Conservation (phyloP, 164 flowering plant species). For the Houttuynia cordata region DNA sequence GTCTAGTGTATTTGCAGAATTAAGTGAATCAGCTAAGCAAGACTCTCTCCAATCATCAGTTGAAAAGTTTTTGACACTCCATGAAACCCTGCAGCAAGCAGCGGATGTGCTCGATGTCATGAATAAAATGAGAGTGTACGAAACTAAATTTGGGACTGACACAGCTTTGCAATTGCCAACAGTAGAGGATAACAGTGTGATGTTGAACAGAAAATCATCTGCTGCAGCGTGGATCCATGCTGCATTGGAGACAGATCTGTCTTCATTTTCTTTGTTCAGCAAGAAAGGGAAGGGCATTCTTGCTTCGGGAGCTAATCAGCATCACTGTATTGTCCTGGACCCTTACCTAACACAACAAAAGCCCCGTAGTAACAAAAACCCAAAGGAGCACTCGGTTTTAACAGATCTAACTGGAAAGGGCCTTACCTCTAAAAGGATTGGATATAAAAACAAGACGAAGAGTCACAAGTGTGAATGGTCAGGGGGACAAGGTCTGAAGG, state of each 20-base stretch:
- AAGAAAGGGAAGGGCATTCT: constrained; percentile 14
- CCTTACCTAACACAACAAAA: constrained; percentile 5
- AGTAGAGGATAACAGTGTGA: constrained; percentile 11
- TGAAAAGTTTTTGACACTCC: constrained; percentile 33
- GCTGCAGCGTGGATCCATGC: constrained; percentile 50
- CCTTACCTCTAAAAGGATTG: constrained; percentile 9
- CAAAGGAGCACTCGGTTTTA: constrained; percentile 6
- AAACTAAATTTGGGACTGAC: constrained; percentile 1
- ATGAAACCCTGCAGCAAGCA: constrained; percentile 28
- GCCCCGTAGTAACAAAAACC: constrained; percentile 16
- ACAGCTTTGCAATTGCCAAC: constrained; percentile 6
- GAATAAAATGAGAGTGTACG: constrained; percentile 10
- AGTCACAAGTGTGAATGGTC: constrained; percentile 17
- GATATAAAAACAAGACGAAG: constrained; percentile 9
- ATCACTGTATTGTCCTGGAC: constrained; percentile 27
- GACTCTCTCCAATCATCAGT: constrained; percentile 24
- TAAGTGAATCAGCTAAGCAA: constrained; percentile 27
- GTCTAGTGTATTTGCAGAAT: constrained; percentile 37
- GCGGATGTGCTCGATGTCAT: constrained; percentile 20
- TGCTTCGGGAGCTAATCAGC: constrained; percentile 10
- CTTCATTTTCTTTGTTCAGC: constrained; percentile 28
- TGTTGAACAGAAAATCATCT: constrained; percentile 13
- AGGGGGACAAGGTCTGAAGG: constrained; percentile 24
- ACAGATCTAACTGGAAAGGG: constrained; percentile 9
- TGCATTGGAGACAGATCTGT: constrained; percentile 40